Percentiles rank a stretch among this genome's conserved stretches.
phyloP scores from a whole-genome alignment of 345 rosid species.

The Bruguiera sexangula region DNA sequence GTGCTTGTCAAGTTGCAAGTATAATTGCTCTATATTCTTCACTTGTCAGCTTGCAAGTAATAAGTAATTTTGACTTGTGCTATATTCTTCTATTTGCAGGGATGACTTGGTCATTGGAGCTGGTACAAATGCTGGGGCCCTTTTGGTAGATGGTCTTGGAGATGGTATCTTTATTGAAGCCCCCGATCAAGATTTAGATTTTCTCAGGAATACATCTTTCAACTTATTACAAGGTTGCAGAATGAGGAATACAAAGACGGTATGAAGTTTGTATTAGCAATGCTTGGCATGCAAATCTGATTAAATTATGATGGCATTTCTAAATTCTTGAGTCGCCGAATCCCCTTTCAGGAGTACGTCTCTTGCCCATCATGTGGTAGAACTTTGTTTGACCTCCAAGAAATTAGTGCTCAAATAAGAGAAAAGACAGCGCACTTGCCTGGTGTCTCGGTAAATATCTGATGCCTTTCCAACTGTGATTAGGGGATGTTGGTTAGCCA shows the following conservation, averaged over 20 bases:
- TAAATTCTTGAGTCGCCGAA: conserved; percentile 3
- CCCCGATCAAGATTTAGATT: conserved; percentile 79
- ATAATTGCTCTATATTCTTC: too few species aligned
- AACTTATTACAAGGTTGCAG: conserved; percentile 97
- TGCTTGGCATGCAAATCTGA: neutral
- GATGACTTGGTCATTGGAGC: conserved; percentile 92
- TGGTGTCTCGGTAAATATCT: conserved; percentile 75
- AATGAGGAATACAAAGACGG: conserved; percentile 98
- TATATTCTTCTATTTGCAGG: conserved; percentile 41
- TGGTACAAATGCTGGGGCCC: conserved; percentile 79
- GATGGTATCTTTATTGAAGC: conserved; percentile 91
- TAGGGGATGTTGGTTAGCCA: conserved; percentile 4
- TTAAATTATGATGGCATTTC: conserved; percentile 1
- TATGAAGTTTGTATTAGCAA: conserved; percentile 25
- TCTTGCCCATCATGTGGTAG: conserved; percentile 98
- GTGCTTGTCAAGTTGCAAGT: neutral
- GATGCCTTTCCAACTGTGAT: conserved; percentile 9
- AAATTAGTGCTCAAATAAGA: conserved; percentile 86
- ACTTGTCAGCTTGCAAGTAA: too few species aligned
- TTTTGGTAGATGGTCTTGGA: conserved; percentile 95
- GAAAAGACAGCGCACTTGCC: conserved; percentile 95
- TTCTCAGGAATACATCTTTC: conserved; percentile 84
- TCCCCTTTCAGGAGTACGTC: conserved; percentile 68
- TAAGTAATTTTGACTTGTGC: conserved; percentile 9
- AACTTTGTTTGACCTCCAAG: conserved; percentile 96